Evolutionary conservation across 371 early-diverging fungal genomes (phyloP).

Genomic region (Rhizopus arrhizus): DNA sequence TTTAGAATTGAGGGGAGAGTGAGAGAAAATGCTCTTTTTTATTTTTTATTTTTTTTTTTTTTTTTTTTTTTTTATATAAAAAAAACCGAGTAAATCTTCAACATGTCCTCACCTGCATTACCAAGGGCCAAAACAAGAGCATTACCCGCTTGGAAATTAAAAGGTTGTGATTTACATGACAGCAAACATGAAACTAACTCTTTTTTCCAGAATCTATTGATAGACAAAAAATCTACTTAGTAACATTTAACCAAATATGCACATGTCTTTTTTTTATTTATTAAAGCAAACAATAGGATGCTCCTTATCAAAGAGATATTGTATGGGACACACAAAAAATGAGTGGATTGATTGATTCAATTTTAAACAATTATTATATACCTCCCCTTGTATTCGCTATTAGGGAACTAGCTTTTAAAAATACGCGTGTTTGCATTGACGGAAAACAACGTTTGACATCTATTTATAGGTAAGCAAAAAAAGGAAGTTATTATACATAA

Average conservation of each 20-base stretch:
- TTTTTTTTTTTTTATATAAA: neutral
- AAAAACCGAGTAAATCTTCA: neutral
- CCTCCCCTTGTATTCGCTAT: conserved; percentile 40
- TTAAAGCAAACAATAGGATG: conserved; percentile 33
- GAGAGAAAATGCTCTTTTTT: too few species aligned
- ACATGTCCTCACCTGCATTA: neutral
- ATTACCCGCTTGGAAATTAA: conserved; percentile 12
- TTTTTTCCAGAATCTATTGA: conserved; percentile 10
- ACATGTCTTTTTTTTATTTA: neutral
- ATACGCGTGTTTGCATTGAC: conserved; percentile 35
- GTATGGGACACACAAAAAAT: conserved; percentile 37
- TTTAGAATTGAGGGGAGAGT: too few species aligned
- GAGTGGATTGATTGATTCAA: conserved; percentile 39
- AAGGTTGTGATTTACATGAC: neutral
- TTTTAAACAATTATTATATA: conserved; percentile 41
- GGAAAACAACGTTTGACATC: conserved; percentile 47
- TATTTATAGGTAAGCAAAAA: conserved; percentile 25
- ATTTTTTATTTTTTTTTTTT: neutral
- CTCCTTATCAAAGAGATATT: conserved; percentile 44
- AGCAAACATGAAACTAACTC: neutral
- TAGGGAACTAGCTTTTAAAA: conserved; percentile 5
- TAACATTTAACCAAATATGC: neutral
- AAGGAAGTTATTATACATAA: too few species aligned
- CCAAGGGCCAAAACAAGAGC: conserved; percentile 3
- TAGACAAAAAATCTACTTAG: conserved; percentile 9